Conservation (phyloP, 164 flowering plant genomes). For the Malania oleifera region DNA sequence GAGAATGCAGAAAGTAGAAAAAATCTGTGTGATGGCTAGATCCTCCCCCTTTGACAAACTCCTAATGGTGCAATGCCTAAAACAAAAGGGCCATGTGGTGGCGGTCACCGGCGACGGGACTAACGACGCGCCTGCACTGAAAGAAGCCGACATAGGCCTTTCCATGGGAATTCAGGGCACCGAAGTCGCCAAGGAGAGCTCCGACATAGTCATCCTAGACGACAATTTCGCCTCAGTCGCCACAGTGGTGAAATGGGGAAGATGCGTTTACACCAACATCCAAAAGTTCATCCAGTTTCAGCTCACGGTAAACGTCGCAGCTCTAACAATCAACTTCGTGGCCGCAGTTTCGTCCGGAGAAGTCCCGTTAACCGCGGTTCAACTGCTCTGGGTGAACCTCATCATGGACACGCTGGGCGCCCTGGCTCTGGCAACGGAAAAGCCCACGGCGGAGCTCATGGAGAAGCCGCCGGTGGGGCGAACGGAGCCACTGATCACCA, state of each 20-base stretch:
- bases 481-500: constrained; percentile 48
- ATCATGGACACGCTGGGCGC: constrained; percentile 73
- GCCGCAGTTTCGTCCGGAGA: constrained; percentile 59
- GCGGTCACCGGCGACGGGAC: constrained; percentile 71
- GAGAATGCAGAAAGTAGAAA: constrained; percentile 40
- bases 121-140: constrained; percentile 57
- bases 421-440: constrained; percentile 57
- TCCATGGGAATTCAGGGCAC: constrained; percentile 74
- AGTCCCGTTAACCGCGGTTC: constrained; percentile 56
- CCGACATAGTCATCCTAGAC: constrained; percentile 60
- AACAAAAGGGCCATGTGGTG: constrained; percentile 61
- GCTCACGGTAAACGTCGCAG: constrained; percentile 58
- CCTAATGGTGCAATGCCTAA: constrained; percentile 55
- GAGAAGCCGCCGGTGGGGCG: constrained; percentile 47
- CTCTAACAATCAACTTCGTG: constrained; percentile 52
- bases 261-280: constrained; percentile 60
- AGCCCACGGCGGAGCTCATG: constrained; percentile 55
- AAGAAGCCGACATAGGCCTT: constrained; percentile 60
- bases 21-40: constrained; percentile 60
- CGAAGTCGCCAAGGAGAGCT: constrained; percentile 68
- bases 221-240: constrained; percentile 55
- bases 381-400: constrained; percentile 68
- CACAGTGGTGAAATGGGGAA: constrained; percentile 50
- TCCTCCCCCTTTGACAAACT: constrained; percentile 70
- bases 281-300: constrained; percentile 78